Evolutionary conservation across 2,329 filamentous ascomycete species (phyloP), one percentile per base, ranked within the genome.

Genomic region (Pestalotiopsis sp.): DNA sequence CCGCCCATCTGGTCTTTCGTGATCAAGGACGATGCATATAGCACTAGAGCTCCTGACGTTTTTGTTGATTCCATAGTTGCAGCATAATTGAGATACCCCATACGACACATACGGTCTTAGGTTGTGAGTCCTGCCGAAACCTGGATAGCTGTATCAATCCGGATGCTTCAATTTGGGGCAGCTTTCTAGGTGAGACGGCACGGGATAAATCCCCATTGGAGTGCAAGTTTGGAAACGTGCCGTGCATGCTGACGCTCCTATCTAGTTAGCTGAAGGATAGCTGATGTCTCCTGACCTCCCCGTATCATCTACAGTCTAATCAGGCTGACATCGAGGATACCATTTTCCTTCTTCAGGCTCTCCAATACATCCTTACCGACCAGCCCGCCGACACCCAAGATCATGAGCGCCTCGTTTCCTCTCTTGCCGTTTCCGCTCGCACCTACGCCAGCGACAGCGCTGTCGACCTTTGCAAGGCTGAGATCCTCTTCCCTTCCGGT

Each of bases 391-490:
- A 95, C 89, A 1, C 93, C 92, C 64, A 95, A 73, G 73, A 95
- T 95, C 93, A 95, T 95, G 72, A 95, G 80, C 11, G 93, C 93
- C 80, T 95, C 93, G 58, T 90, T 88, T 63, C 68, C 73, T 25
- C 79, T 81, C 36, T 76, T 73, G 12, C 65, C 68, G 39, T 69
- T 73, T 65, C 20, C 49, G 4, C 20, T 13, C 64, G 73, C 75
- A 31, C 68, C 71, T 9, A 69, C 67, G 12, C 68, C 69, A 14
- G 69, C 72, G 6, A 72, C 71, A 20, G 69, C 73, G 25, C 73
- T 76, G 25, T 71, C 75, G 39, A 71, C 75, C 70, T 49, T 69
- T 20, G 25, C 64, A 62, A 66, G 61, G 27, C 17, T 68, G 64
- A 66, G 60, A 27, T 27, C 67, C 59, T 68, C 66, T 68, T 60